These are phyloP conservation scores for Citrullus mucosospermus DNA, from an alignment of 306 rosid genomes.

Conservation along the genomic window DNA sequence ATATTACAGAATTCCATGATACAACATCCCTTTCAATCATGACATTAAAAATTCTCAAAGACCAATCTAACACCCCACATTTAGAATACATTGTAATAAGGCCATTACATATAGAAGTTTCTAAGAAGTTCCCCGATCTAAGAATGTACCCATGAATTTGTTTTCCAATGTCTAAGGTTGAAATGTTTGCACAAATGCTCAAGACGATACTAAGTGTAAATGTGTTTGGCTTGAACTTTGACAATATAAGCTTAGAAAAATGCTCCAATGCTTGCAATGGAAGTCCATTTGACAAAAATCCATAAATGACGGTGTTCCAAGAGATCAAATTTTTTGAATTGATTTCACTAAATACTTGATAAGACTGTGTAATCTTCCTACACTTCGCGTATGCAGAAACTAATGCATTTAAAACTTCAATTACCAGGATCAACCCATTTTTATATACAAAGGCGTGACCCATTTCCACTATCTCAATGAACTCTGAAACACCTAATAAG, in stretches of 20 bases:
- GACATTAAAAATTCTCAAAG: slow-evolving; percentile 43
- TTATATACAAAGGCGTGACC: slow-evolving; percentile 39
- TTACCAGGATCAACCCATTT: slow-evolving; percentile 29
- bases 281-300: slow-evolving; percentile 40
- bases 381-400: slow-evolving; percentile 52
- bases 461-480: slow-evolving; percentile 30
- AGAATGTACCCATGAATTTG: slow-evolving; percentile 54
- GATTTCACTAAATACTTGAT: slow-evolving; percentile 30
- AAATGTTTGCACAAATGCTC: slow-evolving; percentile 53
- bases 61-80: slow-evolving; percentile 48
- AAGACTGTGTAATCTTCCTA: slow-evolving; percentile 31
- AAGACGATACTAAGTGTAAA: slow-evolving; percentile 48
- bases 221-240: slow-evolving; percentile 42
- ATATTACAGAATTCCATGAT: slow-evolving; percentile 71
- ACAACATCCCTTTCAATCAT: slow-evolving; percentile 51
- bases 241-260: slow-evolving; percentile 29
- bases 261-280: slow-evolving; percentile 39
- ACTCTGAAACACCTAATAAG: slow-evolving; percentile 37
- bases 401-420: slow-evolving; percentile 49
- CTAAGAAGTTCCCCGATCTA: slow-evolving; percentile 27
- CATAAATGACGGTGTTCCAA: slow-evolving; percentile 60
- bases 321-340: slow-evolving; percentile 42
- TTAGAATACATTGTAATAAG: slow-evolving; percentile 62
- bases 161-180: slow-evolving; percentile 51
- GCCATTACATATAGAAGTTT: slow-evolving; percentile 40